Evolutionary conservation across 306 rosid genomes (phyloP), one percentile per base, ranked within the genome.

Genomic region (Dalbergia cultrata): DNA sequence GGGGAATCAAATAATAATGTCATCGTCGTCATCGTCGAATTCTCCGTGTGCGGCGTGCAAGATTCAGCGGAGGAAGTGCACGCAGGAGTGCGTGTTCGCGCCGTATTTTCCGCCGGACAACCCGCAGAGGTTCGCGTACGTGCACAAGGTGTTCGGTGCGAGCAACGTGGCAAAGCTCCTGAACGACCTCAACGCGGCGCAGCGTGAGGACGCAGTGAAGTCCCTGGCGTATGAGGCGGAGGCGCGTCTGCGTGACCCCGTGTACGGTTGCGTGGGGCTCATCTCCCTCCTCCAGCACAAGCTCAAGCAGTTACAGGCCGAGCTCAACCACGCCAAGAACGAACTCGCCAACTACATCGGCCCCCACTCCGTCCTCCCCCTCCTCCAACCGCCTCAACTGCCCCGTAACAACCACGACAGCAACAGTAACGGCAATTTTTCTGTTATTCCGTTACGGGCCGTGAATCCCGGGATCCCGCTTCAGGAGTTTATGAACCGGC

Each of bases 41-140:
- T 67, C 97, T 4, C 98, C 97, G 53, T 93, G 97, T 66, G 94
- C 94, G 6, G 97, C 98, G 13, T 93, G 98, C 85, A 93, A 90
- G 83, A 77, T 82, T 31, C 92, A 81, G 35, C 62, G 98, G 56
- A 54, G 97, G 56, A 91, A 90, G 63, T 93, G 98, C 88, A 91
- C 94, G 0, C 88, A 85, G 64, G 97, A 91, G 18, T 93, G 98
- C 39, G 87, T 90, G 8, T 93, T 93, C 33, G 94, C 93, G 6
- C 98, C 98, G 0, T 93, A 91, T 52, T 93, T 93, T 78, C 97
- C 98, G 60, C 91, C 94, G 1, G 94, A 91, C 37, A 86, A 93
- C 75, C 97, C 93, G 1, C 98, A 93, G 74, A 87, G 86, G 61
- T 93, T 93, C 14, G 69, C 83, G 4, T 90, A 88, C 22, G 97